phyloP scores from a whole-genome alignment of 192 early-diverging fungal species.

The Coemansia aciculifera region DNA sequence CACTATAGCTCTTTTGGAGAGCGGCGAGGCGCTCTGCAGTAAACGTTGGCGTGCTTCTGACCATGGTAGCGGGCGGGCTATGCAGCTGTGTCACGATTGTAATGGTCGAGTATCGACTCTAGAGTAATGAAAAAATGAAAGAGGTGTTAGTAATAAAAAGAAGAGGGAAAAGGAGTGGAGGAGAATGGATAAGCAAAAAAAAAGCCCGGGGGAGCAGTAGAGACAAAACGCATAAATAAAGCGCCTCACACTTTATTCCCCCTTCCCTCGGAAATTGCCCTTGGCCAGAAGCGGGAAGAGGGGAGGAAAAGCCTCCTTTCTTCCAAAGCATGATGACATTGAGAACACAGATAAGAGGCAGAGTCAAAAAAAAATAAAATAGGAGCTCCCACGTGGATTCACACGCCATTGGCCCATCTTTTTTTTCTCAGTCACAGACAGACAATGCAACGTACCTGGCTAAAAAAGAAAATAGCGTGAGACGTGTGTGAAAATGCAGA shows the following conservation, averaged over 20 bases:
- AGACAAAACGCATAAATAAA: neutral
- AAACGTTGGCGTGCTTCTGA: conserved; percentile 45
- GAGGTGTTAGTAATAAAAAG: neutral
- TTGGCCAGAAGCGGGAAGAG: conserved; percentile 3
- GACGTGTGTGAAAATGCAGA: neutral
- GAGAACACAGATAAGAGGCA: conserved; percentile 5
- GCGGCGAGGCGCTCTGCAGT: conserved; percentile 46
- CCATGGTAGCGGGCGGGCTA: conserved; percentile 24
- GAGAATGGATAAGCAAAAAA: neutral
- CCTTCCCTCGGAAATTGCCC: neutral
- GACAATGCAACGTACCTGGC: neutral
- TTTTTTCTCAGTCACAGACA: neutral
- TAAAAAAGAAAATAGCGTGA: neutral
- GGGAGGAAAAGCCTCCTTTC: neutral
- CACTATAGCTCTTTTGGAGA: conserved; percentile 64
- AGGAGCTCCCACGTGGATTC: neutral
- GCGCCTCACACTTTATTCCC: neutral
- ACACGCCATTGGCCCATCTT: neutral
- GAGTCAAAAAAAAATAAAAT: neutral
- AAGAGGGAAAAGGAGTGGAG: neutral
- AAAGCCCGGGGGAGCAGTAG: conserved; percentile 4
- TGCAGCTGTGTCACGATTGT: conserved; percentile 7
- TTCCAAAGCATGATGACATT: conserved; percentile 1
- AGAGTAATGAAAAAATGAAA: neutral
- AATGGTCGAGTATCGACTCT: neutral